These are phyloP conservation scores for Coemansia pectinata DNA, from an alignment of 192 early-diverging fungal genomes.

Conservation along the genomic window DNA sequence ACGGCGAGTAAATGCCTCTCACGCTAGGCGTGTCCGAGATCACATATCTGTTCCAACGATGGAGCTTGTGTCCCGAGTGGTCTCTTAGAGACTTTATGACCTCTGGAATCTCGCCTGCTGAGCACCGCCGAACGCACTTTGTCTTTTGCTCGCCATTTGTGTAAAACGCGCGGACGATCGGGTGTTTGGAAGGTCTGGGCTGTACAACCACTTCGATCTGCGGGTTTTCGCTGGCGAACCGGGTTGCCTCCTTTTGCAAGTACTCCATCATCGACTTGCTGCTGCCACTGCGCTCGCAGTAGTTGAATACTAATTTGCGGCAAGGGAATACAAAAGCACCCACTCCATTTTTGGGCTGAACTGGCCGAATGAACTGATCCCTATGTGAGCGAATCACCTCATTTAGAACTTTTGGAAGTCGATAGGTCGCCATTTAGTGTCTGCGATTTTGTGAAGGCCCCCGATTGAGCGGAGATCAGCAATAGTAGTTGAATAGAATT, in stretches of 20 bases:
- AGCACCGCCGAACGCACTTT: conserved; percentile 67
- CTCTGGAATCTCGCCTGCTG: conserved; percentile 60
- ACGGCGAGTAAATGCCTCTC: conserved; percentile 82
- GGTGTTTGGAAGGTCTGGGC: conserved; percentile 71
- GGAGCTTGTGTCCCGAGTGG: conserved; percentile 63
- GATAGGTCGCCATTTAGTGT: conserved; percentile 38
- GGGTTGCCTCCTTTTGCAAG: conserved; percentile 61
- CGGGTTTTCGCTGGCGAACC: conserved; percentile 68
- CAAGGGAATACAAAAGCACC: conserved; percentile 75
- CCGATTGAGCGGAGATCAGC: background rate
- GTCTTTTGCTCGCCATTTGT: conserved; percentile 56
- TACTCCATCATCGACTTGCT: conserved; percentile 77
- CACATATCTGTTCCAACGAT: conserved; percentile 67
- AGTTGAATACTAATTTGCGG: conserved; percentile 77
- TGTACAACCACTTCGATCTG: conserved; percentile 79
- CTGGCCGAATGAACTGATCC: conserved; percentile 29
- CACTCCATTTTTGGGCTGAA: conserved; percentile 65
- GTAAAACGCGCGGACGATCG: conserved; percentile 70
- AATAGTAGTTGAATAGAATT: background rate
- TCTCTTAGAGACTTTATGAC: conserved; percentile 65
- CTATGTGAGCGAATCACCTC: conserved; percentile 32
- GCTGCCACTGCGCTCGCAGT: conserved; percentile 81
- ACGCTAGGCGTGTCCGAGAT: conserved; percentile 78
- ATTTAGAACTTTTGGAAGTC: conserved; percentile 43
- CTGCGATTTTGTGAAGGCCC: background rate